Percentiles rank a stretch among this genome's conserved stretches.
phyloP scores from a whole-genome alignment of 2,329 filamentous ascomycete species.

The Diplodia corticola region DNA sequence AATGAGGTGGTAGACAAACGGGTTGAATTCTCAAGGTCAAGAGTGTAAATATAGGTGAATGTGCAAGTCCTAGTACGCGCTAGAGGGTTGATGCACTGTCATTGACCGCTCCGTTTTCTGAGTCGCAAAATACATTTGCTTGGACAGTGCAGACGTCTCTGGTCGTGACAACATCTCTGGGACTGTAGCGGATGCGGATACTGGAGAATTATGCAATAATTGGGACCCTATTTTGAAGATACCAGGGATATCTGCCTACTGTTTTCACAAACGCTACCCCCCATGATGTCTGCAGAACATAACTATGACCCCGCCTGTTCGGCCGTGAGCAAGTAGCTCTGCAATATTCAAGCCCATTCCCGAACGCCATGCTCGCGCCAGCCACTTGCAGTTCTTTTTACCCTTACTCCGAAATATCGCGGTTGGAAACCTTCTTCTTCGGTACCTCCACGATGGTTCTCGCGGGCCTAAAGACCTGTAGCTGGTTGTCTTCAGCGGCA shows the following conservation, averaged over 20 bases:
- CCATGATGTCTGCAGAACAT: slow-evolving; percentile 10
- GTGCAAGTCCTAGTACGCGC: not conserved
- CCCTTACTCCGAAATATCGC: slow-evolving; percentile 40
- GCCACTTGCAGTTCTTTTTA: not conserved
- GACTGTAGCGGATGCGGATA: not conserved
- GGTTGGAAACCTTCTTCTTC: slow-evolving; percentile 38
- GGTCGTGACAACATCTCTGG: not conserved
- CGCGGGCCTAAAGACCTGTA: slow-evolving; percentile 71
- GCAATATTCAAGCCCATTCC: slow-evolving; percentile 10
- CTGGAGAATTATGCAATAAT: not conserved
- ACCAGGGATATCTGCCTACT: slow-evolving; percentile 18
- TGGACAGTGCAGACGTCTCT: not conserved
- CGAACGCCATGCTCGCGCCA: slow-evolving; percentile 11
- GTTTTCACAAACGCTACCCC: slow-evolving; percentile 11
- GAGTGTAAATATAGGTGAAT: slow-evolving; percentile 18
- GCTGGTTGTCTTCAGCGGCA: slow-evolving; percentile 92
- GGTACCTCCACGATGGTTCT: slow-evolving; percentile 40
- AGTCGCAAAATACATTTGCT: not conserved
- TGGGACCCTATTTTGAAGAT: slow-evolving; percentile 1
- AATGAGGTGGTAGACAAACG: not conserved
- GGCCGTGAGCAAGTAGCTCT: slow-evolving; percentile 12
- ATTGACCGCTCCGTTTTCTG: not conserved
- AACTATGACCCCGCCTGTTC: slow-evolving; percentile 2
- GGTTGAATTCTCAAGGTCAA: not conserved
- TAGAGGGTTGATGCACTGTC: not conserved